A percentile compares a stretch with the other conserved stretches of the same genome.
These are phyloP conservation scores for Coniochaeta ligniaria DNA, from an alignment of 2,329 filamentous ascomycete genomes.

Conservation along the genomic window DNA sequence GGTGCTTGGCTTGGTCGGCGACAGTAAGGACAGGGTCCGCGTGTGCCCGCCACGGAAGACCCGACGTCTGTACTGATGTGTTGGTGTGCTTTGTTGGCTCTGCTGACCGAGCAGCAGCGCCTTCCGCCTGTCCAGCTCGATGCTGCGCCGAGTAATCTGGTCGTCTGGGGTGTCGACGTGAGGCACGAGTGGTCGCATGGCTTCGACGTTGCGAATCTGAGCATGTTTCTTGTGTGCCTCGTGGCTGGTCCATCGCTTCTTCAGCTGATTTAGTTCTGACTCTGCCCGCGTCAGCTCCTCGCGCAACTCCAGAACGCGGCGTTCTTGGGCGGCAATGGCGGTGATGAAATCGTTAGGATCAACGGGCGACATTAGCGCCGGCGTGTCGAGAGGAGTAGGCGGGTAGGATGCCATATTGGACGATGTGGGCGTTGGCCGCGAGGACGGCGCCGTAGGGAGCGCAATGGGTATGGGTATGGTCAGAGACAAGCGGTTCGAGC, in stretches of 20 bases:
- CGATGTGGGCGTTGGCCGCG: conserved; percentile 36
- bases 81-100: conserved; percentile 30
- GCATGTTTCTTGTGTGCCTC: conserved; percentile 71
- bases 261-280: conserved; percentile 64
- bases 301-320: conserved; percentile 79
- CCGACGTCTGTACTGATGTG: conserved; percentile 40
- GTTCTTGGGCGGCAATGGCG: conserved; percentile 85
- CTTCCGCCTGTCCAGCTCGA: conserved; percentile 68
- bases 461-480: conserved; percentile 58
- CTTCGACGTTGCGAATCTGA: conserved; percentile 58
- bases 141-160: conserved; percentile 28
- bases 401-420: conserved; percentile 35
- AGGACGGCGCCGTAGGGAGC: conserved; percentile 42
- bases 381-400: conserved; percentile 41
- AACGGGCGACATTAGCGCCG: conserved; percentile 34
- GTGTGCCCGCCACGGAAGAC: conserved; percentile 63
- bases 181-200: conserved; percentile 37
- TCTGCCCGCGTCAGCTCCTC: conserved; percentile 87
- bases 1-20: conserved; percentile 47
- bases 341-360: conserved; percentile 70
- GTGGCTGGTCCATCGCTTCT: conserved; percentile 74
- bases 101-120: conserved; percentile 50
- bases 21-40: conserved; percentile 70
- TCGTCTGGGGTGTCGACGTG: conserved; percentile 23
- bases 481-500: conserved; percentile 51